These are phyloP conservation scores for Knufia petricola DNA, from an alignment of 2,329 filamentous ascomycete genomes.

Conservation along the genomic window DNA sequence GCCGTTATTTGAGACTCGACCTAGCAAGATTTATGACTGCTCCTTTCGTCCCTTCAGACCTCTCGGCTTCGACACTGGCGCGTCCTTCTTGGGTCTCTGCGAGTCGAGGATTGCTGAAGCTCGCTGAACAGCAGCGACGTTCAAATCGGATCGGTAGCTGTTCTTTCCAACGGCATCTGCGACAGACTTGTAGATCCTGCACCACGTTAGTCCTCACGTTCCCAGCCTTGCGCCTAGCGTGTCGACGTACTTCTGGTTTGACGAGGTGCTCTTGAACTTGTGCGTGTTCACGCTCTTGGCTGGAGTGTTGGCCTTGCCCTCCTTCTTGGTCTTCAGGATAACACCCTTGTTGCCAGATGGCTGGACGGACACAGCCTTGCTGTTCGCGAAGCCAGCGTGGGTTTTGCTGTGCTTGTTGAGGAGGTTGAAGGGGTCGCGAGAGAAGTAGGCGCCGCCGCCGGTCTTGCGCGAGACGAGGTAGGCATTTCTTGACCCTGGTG, in stretches of 20 bases:
- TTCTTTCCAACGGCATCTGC: constrained; percentile 73
- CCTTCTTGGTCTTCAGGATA: constrained; percentile 75
- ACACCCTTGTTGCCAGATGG: constrained; percentile 66
- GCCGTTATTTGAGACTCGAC: background rate
- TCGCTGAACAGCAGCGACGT: constrained; percentile 69
- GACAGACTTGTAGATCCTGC: constrained; percentile 78
- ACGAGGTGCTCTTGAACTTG: constrained; percentile 62
- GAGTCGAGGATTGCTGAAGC: constrained; percentile 74
- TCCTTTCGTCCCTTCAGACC: constrained; percentile 71
- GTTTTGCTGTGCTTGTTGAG: constrained; percentile 85
- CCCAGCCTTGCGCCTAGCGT: background rate
- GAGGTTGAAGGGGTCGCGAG: constrained; percentile 88
- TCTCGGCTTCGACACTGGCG: constrained; percentile 63
- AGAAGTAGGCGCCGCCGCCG: constrained; percentile 77
- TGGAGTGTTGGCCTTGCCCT: constrained; percentile 60
- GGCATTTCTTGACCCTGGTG: constrained; percentile 71
- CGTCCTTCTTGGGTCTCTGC: constrained; percentile 69
- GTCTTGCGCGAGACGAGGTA: constrained; percentile 84
- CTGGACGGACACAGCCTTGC: constrained; percentile 81
- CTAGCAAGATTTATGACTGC: constrained; percentile 23
- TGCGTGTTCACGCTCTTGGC: constrained; percentile 54
- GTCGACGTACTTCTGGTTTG: constrained; percentile 63
- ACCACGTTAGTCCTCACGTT: background rate
- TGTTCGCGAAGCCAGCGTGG: constrained; percentile 87
- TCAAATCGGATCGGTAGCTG: constrained; percentile 75